Conservation (phyloP, 768 basidiomycete genomes). For the Sistotremastrum suecicum region DNA sequence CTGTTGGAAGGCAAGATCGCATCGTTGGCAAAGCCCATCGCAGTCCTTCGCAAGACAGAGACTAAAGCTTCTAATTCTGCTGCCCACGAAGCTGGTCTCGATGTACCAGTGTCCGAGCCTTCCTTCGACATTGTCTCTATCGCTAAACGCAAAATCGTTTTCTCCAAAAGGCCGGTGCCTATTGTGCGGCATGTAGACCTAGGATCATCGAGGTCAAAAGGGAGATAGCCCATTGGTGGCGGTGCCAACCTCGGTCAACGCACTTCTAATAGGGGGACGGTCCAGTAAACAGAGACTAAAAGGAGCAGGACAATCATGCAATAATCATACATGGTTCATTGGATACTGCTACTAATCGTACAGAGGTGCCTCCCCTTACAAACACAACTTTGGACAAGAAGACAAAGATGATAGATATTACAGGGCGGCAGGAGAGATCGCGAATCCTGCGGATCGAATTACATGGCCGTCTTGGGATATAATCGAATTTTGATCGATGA, state of each 20-base stretch:
- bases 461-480: no score
- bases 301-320: no score
- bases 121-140: constrained; percentile 55
- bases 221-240: neutral
- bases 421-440: no score
- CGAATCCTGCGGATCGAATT: no score
- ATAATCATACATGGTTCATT: no score
- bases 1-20: constrained; percentile 79
- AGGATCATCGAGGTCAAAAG: neutral
- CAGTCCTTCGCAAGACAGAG: constrained; percentile 38
- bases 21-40: constrained; percentile 65
- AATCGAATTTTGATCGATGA: no score
- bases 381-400: no score
- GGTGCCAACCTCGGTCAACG: neutral
- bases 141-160: constrained; percentile 71
- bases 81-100: constrained; percentile 7
- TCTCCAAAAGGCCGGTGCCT: constrained; percentile 74
- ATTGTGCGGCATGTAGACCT: constrained; percentile 20
- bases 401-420: no score
- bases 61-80: constrained; percentile 12
- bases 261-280: neutral
- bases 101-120: constrained; percentile 15
- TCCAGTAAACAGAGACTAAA: neutral
- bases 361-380: no score
- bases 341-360: no score